phyloP scores from a whole-genome alignment of 352 stramenopile genomes.

The Pilasporangium apinafurcum region DNA sequence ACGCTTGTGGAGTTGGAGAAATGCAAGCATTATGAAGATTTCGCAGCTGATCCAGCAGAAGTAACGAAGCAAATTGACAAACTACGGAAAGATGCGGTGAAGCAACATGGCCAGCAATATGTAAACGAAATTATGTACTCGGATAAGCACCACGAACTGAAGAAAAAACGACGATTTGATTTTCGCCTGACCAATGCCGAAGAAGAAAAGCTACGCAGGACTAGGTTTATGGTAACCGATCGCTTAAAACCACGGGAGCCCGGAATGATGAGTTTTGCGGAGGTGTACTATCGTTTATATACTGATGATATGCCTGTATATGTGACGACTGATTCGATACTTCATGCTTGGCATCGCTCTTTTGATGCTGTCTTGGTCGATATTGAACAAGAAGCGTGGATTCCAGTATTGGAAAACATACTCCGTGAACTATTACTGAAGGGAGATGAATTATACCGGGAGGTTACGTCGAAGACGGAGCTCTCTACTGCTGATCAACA shows the following conservation, averaged over 20 bases:
- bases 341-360: slow-evolving; percentile 8
- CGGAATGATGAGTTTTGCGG: background rate
- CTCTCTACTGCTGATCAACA: background rate
- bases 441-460: background rate
- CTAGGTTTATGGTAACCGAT: slow-evolving; percentile 1
- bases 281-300: slow-evolving; percentile 3
- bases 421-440: background rate
- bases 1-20: too few species aligned
- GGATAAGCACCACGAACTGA: too few species aligned
- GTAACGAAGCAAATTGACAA: background rate
- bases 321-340: slow-evolving; percentile 5
- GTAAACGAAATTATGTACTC: too few species aligned
- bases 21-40: background rate
- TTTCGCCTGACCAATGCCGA: slow-evolving; percentile 3
- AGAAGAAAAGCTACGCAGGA: background rate
- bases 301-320: slow-evolving; percentile 6
- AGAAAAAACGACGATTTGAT: slow-evolving; percentile 1
- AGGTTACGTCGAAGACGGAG: background rate
- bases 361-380: slow-evolving; percentile 6
- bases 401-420: too few species aligned
- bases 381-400: too few species aligned
- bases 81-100: too few species aligned
- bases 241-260: too few species aligned
- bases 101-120: too few species aligned
- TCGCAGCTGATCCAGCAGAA: background rate